These are phyloP conservation scores for Penicilliopsis zonata DNA, from an alignment of 495 filamentous ascomycete genomes.

Conservation along the genomic window DNA sequence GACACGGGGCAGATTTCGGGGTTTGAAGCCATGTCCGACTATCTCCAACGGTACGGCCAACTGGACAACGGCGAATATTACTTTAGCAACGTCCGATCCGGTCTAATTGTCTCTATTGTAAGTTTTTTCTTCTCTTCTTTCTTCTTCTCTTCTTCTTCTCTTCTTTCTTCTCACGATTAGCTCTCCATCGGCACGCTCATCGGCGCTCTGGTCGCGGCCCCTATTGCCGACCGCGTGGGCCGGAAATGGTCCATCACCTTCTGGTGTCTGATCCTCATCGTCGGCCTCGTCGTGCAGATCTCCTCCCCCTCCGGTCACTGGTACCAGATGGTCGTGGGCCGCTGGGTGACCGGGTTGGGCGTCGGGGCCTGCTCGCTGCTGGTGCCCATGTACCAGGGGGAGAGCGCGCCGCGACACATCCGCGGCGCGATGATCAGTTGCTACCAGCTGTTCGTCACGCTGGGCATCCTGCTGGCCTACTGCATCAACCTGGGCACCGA, in stretches of 20 bases:
- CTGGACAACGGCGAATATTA: conserved; percentile 16
- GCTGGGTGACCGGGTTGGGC: conserved; percentile 52
- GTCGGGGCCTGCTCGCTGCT: conserved; percentile 58
- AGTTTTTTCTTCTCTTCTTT: conserved; percentile 1
- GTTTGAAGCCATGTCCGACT: conserved; percentile 50
- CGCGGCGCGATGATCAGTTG: conserved; percentile 55
- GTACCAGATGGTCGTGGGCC: conserved; percentile 42
- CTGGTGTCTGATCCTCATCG: conserved; percentile 47
- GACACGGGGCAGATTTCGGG: conserved; percentile 42
- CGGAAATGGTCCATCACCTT: conserved; percentile 40
- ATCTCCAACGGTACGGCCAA: conserved; percentile 31
- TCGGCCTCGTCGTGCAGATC: conserved; percentile 58
- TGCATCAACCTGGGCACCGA: conserved; percentile 70
- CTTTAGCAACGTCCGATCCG: conserved; percentile 37
- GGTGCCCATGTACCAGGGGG: conserved; percentile 64
- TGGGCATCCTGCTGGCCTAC: conserved; percentile 73
- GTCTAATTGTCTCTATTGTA: conserved; percentile 40
- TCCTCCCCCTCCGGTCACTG: conserved; percentile 38
- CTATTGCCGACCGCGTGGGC: conserved; percentile 38
- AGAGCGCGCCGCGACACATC: conserved; percentile 53
- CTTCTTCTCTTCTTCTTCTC: neutral
- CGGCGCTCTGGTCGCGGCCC: conserved; percentile 49
- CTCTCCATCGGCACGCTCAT: conserved; percentile 56
- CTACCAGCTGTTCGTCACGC: conserved; percentile 83
- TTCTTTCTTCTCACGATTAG: conserved; percentile 1